Conservation (phyloP, 1,139 yeast species). For the Zygosaccharomyces pseudobailii region DNA sequence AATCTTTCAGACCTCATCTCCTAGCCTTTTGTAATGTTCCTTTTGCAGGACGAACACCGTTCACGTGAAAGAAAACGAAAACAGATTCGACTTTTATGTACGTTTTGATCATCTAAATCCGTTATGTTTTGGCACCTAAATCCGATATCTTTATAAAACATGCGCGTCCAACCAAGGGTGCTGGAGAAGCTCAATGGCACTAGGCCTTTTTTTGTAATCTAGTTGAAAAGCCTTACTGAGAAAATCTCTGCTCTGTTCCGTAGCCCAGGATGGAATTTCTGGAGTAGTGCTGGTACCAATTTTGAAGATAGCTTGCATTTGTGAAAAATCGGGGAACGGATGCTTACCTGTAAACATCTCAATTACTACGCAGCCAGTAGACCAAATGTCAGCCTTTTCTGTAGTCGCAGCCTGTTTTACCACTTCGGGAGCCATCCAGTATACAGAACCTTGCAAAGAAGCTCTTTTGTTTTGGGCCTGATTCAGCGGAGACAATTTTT, state of each 20-base stretch:
- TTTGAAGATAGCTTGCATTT: constrained; percentile 93
- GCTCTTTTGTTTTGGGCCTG: constrained; percentile 51
- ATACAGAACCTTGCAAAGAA: constrained; percentile 88
- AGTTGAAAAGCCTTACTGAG: constrained; percentile 64
- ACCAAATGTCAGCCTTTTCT: constrained; percentile 91
- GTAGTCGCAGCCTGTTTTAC: constrained; percentile 88
- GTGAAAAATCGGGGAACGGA: constrained; percentile 90
- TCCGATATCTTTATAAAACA: constrained; percentile 5
- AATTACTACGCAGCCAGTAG: constrained; percentile 83
- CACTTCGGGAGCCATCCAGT: constrained; percentile 99
- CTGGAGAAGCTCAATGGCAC: constrained; percentile 62
- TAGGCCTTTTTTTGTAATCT: constrained; percentile 68
- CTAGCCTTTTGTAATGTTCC: neutral
- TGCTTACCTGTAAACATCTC: constrained; percentile 96
- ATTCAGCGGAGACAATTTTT: constrained; percentile 45
- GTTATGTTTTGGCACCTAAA: too few species aligned
- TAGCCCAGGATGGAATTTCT: constrained; percentile 71
- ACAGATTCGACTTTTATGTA: neutral
- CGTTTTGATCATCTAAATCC: too few species aligned
- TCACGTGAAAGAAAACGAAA: neutral
- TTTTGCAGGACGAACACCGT: neutral
- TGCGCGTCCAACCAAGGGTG: constrained; percentile 40
- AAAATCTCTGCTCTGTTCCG: constrained; percentile 64
- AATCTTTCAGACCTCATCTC: neutral
- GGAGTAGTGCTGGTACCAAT: constrained; percentile 83